A percentile compares a stretch with the other conserved stretches of the same genome.
Evolutionary conservation across 495 filamentous ascomycete species (phyloP).

Genomic region (Neurospora cerealis): DNA sequence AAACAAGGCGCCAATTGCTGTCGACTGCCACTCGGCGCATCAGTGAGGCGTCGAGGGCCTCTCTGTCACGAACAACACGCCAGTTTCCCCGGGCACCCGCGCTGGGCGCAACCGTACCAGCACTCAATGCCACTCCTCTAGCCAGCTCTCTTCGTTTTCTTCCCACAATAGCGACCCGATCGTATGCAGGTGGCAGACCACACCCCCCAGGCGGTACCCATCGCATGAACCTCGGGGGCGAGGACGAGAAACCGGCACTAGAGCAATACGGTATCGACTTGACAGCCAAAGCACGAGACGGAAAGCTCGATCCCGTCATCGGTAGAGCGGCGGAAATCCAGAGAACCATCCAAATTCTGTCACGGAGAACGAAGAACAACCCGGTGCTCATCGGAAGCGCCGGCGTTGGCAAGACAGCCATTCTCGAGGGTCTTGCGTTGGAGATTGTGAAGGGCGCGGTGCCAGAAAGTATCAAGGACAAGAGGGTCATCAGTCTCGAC

Average conservation of each 20-base stretch:
- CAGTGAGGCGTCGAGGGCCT: slow-evolving; percentile 21
- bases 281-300: slow-evolving; percentile 73
- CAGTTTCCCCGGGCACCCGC: slow-evolving; percentile 11
- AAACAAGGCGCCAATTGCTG: slow-evolving; percentile 27
- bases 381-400: slow-evolving; percentile 88
- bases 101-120: slow-evolving; percentile 9
- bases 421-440: slow-evolving; percentile 85
- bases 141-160: slow-evolving; percentile 11
- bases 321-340: slow-evolving; percentile 86
- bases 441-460: slow-evolving; percentile 89
- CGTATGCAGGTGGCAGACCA: slow-evolving; percentile 68
- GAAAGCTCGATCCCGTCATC: slow-evolving; percentile 93
- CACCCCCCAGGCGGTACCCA: slow-evolving; percentile 86
- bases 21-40: slow-evolving; percentile 27
- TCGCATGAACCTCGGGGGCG: slow-evolving; percentile 78
- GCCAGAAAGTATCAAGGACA: slow-evolving; percentile 93
- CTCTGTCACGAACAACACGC: slow-evolving; percentile 12
- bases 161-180: slow-evolving; percentile 30
- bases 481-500: slow-evolving; percentile 77
- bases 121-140: neutral
- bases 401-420: slow-evolving; percentile 92
- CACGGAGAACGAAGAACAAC: slow-evolving; percentile 92
- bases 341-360: slow-evolving; percentile 87
- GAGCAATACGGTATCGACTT: slow-evolving; percentile 89
- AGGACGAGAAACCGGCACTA: slow-evolving; percentile 72